A percentile compares a stretch with the other conserved stretches of the same genome.
Conservation (phyloP, 2,329 filamentous ascomycete species). For the Monosporascus sp. region DNA sequence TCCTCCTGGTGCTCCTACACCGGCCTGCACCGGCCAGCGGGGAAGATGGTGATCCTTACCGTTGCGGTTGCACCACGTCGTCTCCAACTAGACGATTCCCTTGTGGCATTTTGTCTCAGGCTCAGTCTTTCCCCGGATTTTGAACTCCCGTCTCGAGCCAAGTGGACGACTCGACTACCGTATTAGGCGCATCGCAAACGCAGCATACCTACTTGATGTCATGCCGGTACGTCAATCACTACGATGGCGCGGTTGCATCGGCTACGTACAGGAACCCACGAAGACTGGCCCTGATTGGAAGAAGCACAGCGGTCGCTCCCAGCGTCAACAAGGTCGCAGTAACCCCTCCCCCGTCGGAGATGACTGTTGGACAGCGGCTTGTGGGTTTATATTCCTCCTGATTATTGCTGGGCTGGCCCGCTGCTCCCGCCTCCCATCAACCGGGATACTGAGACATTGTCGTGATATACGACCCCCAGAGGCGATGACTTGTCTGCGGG, state of each 20-base stretch:
- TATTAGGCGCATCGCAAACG: background rate
- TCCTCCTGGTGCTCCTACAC: background rate
- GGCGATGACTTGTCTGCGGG: background rate
- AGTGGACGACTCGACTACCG: background rate
- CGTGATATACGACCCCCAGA: background rate
- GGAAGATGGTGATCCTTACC: background rate
- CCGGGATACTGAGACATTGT: background rate
- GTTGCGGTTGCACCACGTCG: background rate
- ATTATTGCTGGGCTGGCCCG: too few species aligned
- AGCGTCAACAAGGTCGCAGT: too few species aligned
- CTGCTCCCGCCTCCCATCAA: background rate
- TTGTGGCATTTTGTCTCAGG: background rate
- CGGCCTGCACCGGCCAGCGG: background rate
- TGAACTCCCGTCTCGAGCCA: background rate
- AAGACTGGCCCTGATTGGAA: too few species aligned
- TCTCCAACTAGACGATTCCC: background rate
- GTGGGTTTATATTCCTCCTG: too few species aligned
- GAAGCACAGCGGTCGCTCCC: too few species aligned
- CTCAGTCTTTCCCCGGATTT: background rate
- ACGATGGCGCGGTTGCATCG: background rate
- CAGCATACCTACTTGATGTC: background rate
- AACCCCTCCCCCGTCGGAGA: too few species aligned
- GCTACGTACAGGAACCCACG: background rate
- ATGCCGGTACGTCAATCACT: background rate
- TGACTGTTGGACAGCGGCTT: too few species aligned